A percentile compares a stretch with the other conserved stretches of the same genome.
phyloP scores from a whole-genome alignment of 805 yeast genomes.

The Candida morakotiae region DNA sequence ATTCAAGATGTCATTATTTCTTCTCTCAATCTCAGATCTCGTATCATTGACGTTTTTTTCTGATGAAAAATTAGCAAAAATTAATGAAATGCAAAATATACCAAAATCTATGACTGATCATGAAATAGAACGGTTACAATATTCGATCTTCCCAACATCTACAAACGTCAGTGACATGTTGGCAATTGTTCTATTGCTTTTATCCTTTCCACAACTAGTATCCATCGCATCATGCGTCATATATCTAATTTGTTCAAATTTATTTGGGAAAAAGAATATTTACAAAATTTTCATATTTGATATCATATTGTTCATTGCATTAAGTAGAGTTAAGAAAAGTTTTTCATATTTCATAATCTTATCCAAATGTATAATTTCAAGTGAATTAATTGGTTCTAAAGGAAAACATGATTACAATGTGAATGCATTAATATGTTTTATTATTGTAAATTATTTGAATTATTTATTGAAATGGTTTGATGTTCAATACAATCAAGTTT shows the following conservation, averaged over 20 bases:
- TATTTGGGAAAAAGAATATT: conserved; percentile 23
- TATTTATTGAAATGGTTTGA: conserved; percentile 14
- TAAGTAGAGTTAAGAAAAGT: conserved; percentile 15
- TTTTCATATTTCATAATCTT: conserved; percentile 21
- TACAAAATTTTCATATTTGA: conserved; percentile 20
- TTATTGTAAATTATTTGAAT: conserved; percentile 16
- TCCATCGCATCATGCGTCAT: conserved; percentile 20
- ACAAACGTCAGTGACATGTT: conserved; percentile 26
- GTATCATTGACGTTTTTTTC: not conserved
- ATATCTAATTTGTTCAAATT: conserved; percentile 24
- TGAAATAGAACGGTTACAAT: not conserved
- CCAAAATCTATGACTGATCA: not conserved
- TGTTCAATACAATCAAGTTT: conserved; percentile 6
- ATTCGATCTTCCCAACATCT: conserved; percentile 17
- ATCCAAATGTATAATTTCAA: conserved; percentile 28
- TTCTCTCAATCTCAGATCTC: not conserved
- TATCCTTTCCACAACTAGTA: conserved; percentile 22
- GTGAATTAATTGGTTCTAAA: conserved; percentile 24
- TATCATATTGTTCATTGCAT: conserved; percentile 18
- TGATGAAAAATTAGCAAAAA: not conserved
- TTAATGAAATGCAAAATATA: not conserved
- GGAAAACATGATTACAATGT: conserved; percentile 12
- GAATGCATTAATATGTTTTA: conserved; percentile 19
- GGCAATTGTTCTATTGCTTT: conserved; percentile 26
- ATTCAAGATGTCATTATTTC: not conserved